Conservation (phyloP, 129 eudicot genomes). For the Flaveria sonorensis region DNA sequence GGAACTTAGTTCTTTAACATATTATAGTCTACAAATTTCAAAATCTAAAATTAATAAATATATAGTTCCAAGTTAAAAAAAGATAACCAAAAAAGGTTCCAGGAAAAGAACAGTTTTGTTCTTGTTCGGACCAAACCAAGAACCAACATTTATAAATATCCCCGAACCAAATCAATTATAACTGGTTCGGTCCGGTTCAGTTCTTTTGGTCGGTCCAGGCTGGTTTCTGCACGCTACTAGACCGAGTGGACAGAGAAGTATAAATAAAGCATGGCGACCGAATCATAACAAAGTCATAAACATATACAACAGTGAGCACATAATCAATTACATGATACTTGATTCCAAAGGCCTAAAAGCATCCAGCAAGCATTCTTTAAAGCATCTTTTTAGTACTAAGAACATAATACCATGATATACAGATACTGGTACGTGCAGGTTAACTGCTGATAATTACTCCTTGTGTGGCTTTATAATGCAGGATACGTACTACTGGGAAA, state of each 20-base stretch:
- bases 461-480: constrained; percentile 1
- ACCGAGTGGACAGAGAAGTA: neutral
- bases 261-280: neutral
- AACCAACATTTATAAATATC: neutral
- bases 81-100: too few relatives aligned
- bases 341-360: constrained; percentile 18
- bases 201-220: neutral
- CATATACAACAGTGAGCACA: constrained; percentile 4
- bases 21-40: too few relatives aligned
- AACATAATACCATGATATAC: constrained; percentile 14
- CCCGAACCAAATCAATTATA: neutral
- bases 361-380: constrained; percentile 18
- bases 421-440: constrained; percentile 5
- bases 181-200: neutral
- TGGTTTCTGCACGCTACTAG: neutral
- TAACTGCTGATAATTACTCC: constrained; percentile 36
- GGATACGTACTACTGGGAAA: constrained; percentile 1
- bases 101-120: too few relatives aligned
- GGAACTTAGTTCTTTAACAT: too few relatives aligned
- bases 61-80: too few relatives aligned
- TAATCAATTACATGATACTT: constrained; percentile 5
- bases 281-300: neutral
- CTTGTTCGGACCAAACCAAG: neutral
- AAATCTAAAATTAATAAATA: too few relatives aligned
- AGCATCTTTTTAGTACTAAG: constrained; percentile 7